A percentile compares a stretch with the other conserved stretches of the same genome.
These are phyloP conservation scores for Andrographis paniculata DNA, from an alignment of 305 asterid genomes.

Conservation along the genomic window DNA sequence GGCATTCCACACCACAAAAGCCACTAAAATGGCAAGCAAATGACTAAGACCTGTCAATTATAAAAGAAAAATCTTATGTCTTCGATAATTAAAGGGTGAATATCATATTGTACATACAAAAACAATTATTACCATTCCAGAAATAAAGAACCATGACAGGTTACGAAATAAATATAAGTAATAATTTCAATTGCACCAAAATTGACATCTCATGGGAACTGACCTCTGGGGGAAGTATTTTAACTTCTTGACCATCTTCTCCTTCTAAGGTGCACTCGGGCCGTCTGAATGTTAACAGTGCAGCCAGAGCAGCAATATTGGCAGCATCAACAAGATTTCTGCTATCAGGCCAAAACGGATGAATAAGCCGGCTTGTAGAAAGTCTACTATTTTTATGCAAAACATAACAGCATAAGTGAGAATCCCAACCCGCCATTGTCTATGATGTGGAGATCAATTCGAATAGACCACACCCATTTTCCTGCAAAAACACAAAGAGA, in stretches of 20 bases:
- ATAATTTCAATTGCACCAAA: background rate
- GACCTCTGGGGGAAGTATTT: conserved; percentile 72
- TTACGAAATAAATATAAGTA: too few relatives aligned
- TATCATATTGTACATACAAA: too few relatives aligned
- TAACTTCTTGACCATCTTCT: conserved; percentile 79
- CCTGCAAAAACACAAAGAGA: conserved; percentile 89
- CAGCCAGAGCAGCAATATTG: conserved; percentile 90
- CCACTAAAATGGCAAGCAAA: background rate
- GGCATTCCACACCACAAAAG: background rate
- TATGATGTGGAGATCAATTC: conserved; percentile 77
- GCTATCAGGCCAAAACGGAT: conserved; percentile 23
- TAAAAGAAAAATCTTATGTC: too few relatives aligned
- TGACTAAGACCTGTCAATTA: too few relatives aligned
- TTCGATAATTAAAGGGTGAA: too few relatives aligned
- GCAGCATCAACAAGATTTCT: conserved; percentile 98
- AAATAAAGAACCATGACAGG: too few relatives aligned
- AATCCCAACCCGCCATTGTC: conserved; percentile 97
- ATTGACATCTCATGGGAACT: conserved; percentile 10
- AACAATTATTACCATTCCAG: too few relatives aligned
- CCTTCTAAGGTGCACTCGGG: conserved; percentile 87
- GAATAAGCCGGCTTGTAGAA: conserved; percentile 4
- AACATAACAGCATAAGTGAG: too few relatives aligned
- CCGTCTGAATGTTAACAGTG: conserved; percentile 82
- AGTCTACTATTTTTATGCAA: conserved; percentile 8
- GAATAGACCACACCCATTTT: conserved; percentile 91